Evolutionary conservation across 805 yeast species (phyloP), one percentile per base, ranked within the genome.

Genomic region (Cyberlindnera nakhonratchasimensis): DNA sequence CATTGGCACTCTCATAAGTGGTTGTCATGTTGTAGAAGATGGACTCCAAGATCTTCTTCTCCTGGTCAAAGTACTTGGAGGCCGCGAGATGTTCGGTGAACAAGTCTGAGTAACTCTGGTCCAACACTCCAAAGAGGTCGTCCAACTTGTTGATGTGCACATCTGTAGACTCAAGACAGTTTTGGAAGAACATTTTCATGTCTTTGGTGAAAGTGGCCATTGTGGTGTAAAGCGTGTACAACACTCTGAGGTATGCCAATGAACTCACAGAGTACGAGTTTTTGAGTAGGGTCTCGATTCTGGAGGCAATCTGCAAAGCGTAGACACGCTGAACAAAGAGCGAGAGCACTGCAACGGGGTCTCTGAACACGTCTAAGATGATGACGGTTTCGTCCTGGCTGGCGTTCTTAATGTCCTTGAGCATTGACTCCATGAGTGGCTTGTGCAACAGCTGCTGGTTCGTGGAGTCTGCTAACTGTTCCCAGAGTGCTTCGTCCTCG

Each of bases 311-410:
- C 50, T 86, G 74, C 61, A 86, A 91, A 0, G 83, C 89, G 63
- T 82, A 86, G 10, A 85, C 70, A 53, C 95, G 74, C 56, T 84
- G 86, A 26, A 86, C 66, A 55, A 91, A 83, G 5, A 82, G 72
- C 37, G 77, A 74, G 32, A 88, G 59, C 1, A 89, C 96, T 1
- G 64, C 46, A 1, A 77, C 72, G 2, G 90, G 84, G 50, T 80
- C 75, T 46, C 71, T 77, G 57, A 93, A 93, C 1, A 89, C 91
- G 38, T 79, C 80, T 36, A 73, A 69, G 16, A 89, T 84, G 30
- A 86, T 71, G 33, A 80, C 77, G 1, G 91, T 81, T 61, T 90
- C 96, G 17, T 80, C 76, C 46, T 76, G 73, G 18, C 87, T 74
- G 8, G 82, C 78, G 3, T 76, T 69, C 36, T 73, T 71, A 30